Conservation (phyloP, 1,284 basidiomycete species). For the Gastroboletus turbinatus region DNA sequence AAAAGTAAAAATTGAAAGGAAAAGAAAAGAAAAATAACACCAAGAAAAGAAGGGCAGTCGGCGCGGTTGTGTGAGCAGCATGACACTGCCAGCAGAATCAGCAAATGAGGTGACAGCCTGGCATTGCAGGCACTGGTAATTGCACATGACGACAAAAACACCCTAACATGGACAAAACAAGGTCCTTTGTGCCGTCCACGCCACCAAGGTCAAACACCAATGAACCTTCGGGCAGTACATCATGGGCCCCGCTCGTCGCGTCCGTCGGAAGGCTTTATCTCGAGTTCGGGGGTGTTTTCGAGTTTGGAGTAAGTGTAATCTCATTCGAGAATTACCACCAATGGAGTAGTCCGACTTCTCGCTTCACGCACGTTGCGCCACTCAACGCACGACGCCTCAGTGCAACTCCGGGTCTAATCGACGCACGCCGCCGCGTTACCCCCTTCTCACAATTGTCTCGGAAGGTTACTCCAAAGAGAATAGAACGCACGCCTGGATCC, state of each 20-base stretch:
- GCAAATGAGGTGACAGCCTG: background rate
- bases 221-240: background rate
- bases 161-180: background rate
- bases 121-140: background rate
- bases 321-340: constrained; percentile 8
- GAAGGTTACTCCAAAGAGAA: background rate
- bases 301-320: constrained; percentile 1
- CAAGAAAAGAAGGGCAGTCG: background rate
- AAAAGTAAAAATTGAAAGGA: background rate
- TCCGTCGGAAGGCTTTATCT: constrained; percentile 2
- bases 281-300: constrained; percentile 15
- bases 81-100: background rate
- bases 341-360: constrained; percentile 1
- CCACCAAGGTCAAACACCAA: background rate
- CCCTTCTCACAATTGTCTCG: background rate
- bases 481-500: background rate
- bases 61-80: background rate
- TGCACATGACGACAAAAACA: background rate
- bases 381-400: background rate
- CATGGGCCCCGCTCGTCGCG: background rate
- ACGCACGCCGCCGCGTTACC: background rate
- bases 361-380: constrained; percentile 14
- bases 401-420: constrained; percentile 9
- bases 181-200: background rate
- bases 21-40: background rate